Evolutionary conservation across 768 basidiomycete genomes (phyloP).

Genomic region (Boletus sp.): DNA sequence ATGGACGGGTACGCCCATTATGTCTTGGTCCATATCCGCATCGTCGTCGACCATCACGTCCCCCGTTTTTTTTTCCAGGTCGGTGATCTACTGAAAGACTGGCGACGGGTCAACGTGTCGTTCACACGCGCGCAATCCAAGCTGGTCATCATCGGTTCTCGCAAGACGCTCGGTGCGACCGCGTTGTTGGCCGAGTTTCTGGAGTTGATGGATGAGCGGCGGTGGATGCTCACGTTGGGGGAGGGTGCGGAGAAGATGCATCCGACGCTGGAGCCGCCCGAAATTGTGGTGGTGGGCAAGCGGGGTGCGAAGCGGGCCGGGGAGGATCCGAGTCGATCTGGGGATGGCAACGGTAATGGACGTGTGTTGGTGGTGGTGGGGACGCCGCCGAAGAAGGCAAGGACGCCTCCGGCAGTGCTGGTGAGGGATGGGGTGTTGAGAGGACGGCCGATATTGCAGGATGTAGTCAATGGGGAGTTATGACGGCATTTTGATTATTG

Average conservation of each 20-base stretch:
- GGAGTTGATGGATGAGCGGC: slow-evolving; percentile 60
- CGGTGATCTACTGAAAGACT: slow-evolving; percentile 92
- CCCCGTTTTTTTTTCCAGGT: slow-evolving; percentile 43
- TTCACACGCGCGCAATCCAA: slow-evolving; percentile 92
- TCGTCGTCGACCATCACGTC: not conserved
- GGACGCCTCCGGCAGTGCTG: slow-evolving; percentile 13
- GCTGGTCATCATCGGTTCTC: slow-evolving; percentile 86
- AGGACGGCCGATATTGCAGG: slow-evolving; percentile 57
- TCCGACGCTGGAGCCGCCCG: slow-evolving; percentile 27
- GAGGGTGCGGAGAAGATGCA: slow-evolving; percentile 54
- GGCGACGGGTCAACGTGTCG: slow-evolving; percentile 95
- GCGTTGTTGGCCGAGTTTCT: slow-evolving; percentile 74
- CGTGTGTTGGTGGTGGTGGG: not conserved
- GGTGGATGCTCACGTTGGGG: slow-evolving; percentile 69
- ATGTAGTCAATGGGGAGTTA: slow-evolving; percentile 48
- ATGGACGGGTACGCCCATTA: slow-evolving; percentile 56
- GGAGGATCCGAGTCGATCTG: not conserved
- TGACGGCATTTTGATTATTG: slow-evolving; percentile 3
- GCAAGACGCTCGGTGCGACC: slow-evolving; percentile 63
- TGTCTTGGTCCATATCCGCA: not conserved
- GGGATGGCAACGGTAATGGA: not conserved
- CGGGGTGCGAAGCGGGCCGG: slow-evolving; percentile 14
- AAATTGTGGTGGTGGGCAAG: slow-evolving; percentile 7
- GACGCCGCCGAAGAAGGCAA: slow-evolving; percentile 36
- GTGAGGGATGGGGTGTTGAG: slow-evolving; percentile 45